phyloP scores from a whole-genome alignment of 1,284 basidiomycete species.

The Phylloboletellus chloephorus region DNA sequence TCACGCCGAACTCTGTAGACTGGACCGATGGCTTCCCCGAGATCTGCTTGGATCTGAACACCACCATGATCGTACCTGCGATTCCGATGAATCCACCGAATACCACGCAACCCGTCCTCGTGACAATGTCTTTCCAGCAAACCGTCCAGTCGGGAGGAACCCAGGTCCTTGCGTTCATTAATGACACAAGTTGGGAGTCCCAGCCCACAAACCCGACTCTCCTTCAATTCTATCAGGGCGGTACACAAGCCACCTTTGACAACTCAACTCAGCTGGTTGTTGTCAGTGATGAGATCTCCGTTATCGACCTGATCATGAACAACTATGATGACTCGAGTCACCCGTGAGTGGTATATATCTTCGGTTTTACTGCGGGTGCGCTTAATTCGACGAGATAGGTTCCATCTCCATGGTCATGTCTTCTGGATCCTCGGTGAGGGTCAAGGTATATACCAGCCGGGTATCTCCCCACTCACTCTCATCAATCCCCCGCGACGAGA shows the following conservation, averaged over 20 bases:
- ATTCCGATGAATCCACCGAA: constrained; percentile 28
- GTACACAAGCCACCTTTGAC: constrained; percentile 26
- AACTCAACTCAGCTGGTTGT: constrained; percentile 23
- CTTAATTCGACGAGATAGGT: constrained; percentile 15
- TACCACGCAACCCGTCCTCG: constrained; percentile 16
- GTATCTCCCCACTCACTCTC: constrained; percentile 21
- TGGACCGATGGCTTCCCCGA: constrained; percentile 26
- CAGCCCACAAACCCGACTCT: constrained; percentile 27
- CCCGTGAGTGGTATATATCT: constrained; percentile 20
- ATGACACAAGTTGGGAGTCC: constrained; percentile 26
- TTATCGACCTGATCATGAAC: constrained; percentile 23
- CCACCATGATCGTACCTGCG: constrained; percentile 27
- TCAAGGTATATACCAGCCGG: constrained; percentile 20
- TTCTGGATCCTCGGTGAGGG: constrained; percentile 29
- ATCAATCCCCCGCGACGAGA: constrained; percentile 30
- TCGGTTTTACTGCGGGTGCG: background rate
- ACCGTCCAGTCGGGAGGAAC: constrained; percentile 27
- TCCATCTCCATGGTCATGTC: constrained; percentile 31
- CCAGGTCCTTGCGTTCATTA: constrained; percentile 25
- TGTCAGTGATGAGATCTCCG: constrained; percentile 25
- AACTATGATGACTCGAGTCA: constrained; percentile 31
- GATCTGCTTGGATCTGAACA: constrained; percentile 26
- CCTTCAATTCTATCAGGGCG: constrained; percentile 26
- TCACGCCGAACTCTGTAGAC: constrained; percentile 23
- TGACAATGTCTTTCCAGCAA: constrained; percentile 30